phyloP scores from a whole-genome alignment of 2,329 filamentous ascomycete species.

The Scortechinia acanthostroma region DNA sequence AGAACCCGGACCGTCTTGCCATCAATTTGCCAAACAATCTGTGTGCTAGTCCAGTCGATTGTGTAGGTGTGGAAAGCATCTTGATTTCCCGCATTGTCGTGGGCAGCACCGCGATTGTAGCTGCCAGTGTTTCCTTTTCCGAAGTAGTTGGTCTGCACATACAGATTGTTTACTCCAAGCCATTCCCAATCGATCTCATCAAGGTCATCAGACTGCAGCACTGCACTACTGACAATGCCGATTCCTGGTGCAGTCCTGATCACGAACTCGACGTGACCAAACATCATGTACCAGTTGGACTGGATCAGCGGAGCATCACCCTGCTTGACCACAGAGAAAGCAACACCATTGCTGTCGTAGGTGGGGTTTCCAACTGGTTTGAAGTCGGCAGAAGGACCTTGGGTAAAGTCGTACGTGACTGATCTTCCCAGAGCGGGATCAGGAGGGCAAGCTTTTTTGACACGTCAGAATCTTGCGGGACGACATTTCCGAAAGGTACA shows the following conservation, averaged over 20 bases:
- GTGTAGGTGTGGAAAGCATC: conserved; percentile 63
- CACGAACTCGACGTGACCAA: conserved; percentile 58
- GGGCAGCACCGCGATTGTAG: conserved; percentile 61
- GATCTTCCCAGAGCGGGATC: conserved; percentile 57
- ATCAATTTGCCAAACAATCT: conserved; percentile 64
- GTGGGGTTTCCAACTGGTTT: conserved; percentile 38
- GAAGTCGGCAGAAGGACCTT: conserved; percentile 53
- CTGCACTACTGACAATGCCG: conserved; percentile 66
- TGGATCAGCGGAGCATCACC: conserved; percentile 60
- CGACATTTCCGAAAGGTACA: no score
- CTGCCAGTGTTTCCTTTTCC: conserved; percentile 62
- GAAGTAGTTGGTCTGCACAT: conserved; percentile 70
- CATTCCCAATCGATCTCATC: conserved; percentile 76
- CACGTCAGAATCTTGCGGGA: not conserved
- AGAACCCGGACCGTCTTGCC: conserved; percentile 55
- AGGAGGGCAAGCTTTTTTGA: conserved; percentile 40
- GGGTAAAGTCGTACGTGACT: conserved; percentile 50
- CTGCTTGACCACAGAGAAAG: conserved; percentile 53
- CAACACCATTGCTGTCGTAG: conserved; percentile 50
- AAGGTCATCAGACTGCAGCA: conserved; percentile 62
- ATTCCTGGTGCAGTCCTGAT: conserved; percentile 61
- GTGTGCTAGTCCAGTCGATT: conserved; percentile 61
- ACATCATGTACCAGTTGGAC: conserved; percentile 75
- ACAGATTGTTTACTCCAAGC: conserved; percentile 51
- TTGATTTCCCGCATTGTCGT: conserved; percentile 48